Percentiles rank a stretch among this genome's conserved stretches.
These are phyloP conservation scores for Candida ulmi DNA, from an alignment of 805 yeast species.

Conservation along the genomic window DNA sequence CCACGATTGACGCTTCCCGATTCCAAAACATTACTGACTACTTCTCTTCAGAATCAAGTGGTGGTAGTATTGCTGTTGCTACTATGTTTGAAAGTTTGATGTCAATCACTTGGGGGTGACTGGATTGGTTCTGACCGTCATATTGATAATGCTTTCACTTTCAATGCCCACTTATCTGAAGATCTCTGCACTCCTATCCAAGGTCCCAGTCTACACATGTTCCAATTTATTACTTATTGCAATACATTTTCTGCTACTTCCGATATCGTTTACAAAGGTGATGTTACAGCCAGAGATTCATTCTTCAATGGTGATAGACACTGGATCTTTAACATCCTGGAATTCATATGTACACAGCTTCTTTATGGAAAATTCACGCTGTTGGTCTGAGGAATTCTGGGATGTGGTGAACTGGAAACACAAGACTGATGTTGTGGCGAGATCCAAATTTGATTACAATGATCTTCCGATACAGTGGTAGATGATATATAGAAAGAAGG, in stretches of 20 bases:
- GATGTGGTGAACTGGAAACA: too few relatives aligned
- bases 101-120: not conserved
- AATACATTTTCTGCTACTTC: not conserved
- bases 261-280: not conserved
- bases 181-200: not conserved
- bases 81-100: too few relatives aligned
- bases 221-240: not conserved
- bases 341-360: too few relatives aligned
- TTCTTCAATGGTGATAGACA: not conserved
- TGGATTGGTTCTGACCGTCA: not conserved
- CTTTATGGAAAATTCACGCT: too few relatives aligned
- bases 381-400: too few relatives aligned
- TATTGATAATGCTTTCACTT: not conserved
- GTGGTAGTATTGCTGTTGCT: not conserved
- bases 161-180: not conserved
- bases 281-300: not conserved
- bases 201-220: not conserved
- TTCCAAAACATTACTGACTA: not conserved
- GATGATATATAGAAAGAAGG: too few relatives aligned
- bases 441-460: too few relatives aligned
- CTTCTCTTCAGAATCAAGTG: not conserved
- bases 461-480: too few relatives aligned
- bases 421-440: too few relatives aligned
- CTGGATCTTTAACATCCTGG: not conserved
- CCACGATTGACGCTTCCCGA: not conserved